These are phyloP conservation scores for Ophiosphaerella narmari DNA, from an alignment of 2,329 filamentous ascomycete genomes.

Conservation along the genomic window DNA sequence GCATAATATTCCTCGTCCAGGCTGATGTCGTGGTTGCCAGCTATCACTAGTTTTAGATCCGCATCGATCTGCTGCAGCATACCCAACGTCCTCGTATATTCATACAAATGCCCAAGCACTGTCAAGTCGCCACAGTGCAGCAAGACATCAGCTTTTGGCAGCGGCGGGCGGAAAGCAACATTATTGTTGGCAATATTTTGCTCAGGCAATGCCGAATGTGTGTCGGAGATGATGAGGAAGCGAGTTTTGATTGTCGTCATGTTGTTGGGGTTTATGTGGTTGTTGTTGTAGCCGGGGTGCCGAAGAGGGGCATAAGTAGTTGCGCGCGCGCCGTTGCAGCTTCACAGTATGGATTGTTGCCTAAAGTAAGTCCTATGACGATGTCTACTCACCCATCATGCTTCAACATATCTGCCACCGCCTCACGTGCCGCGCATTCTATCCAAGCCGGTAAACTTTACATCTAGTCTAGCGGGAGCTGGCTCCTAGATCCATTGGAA, in stretches of 20 bases:
- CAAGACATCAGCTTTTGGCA: conserved; percentile 58
- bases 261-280: conserved; percentile 15
- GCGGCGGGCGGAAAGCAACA: conserved; percentile 42
- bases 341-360: too few relatives aligned
- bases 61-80: conserved; percentile 57
- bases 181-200: conserved; percentile 11
- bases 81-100: conserved; percentile 54
- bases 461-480: too few relatives aligned
- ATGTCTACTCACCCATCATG: too few relatives aligned
- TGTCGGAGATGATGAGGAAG: conserved; percentile 53
- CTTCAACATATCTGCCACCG: too few relatives aligned
- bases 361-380: too few relatives aligned
- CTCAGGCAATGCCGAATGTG: conserved; percentile 35
- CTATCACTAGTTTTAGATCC: conserved; percentile 63
- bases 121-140: conserved; percentile 66
- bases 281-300: not conserved
- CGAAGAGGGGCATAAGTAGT: not conserved
- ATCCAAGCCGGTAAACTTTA: too few relatives aligned
- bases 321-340: not conserved
- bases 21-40: conserved; percentile 52
- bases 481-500: too few relatives aligned
- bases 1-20: conserved; percentile 58
- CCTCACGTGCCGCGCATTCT: too few relatives aligned
- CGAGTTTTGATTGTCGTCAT: conserved; percentile 41
- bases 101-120: conserved; percentile 52